phyloP scores from a whole-genome alignment of 1,139 yeast genomes.

The Nematodospora anomalae region DNA sequence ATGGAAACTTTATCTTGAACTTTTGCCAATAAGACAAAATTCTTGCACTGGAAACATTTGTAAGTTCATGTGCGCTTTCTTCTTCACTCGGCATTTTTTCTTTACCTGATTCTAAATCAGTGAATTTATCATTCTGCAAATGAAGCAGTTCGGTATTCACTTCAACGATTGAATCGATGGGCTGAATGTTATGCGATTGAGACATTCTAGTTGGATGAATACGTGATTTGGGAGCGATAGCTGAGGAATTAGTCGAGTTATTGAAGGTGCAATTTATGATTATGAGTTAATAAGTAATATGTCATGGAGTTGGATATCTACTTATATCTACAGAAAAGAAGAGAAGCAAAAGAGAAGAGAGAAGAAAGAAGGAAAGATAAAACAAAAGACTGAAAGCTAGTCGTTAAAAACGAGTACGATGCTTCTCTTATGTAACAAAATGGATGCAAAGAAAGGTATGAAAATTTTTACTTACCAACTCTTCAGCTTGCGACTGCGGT shows the following conservation, averaged over 20 bases:
- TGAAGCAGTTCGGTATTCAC: not conserved
- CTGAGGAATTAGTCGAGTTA: too few relatives aligned
- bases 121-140: not conserved
- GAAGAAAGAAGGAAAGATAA: slow-evolving; percentile 1
- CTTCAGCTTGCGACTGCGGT: not conserved
- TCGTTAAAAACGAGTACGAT: too few relatives aligned
- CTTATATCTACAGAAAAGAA: slow-evolving; percentile 1
- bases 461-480: too few relatives aligned
- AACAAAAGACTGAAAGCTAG: not conserved
- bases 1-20: slow-evolving; percentile 25
- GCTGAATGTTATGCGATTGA: not conserved
- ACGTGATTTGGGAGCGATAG: too few relatives aligned
- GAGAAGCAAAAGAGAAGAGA: slow-evolving; percentile 5
- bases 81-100: slow-evolving; percentile 6
- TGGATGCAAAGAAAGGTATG: not conserved
- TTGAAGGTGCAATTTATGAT: slow-evolving; percentile 16
- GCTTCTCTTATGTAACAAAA: not conserved
- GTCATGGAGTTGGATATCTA: slow-evolving; percentile 11
- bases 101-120: slow-evolving; percentile 9
- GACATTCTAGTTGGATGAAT: too few relatives aligned
- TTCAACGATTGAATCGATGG: slow-evolving; percentile 4
- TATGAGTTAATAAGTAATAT: slow-evolving; percentile 16
- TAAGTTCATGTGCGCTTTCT: slow-evolving; percentile 6
- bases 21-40: slow-evolving; percentile 11
- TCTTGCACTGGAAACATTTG: slow-evolving; percentile 4